phyloP scores from a whole-genome alignment of 129 eudicot genomes.

The Daucus carota region DNA sequence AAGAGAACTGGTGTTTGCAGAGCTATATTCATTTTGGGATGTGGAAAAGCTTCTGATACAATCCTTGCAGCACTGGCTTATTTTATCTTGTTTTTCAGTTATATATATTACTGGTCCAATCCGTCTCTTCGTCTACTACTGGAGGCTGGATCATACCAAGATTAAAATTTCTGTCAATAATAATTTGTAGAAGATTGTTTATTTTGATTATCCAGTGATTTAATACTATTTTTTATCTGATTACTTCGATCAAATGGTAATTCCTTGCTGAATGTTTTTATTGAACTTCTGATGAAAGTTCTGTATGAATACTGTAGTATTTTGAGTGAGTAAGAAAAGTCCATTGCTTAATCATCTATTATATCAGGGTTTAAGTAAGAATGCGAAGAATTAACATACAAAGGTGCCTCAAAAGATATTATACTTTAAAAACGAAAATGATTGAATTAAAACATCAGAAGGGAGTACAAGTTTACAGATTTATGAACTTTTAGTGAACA shows the following conservation, averaged over 20 bases:
- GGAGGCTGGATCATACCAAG: neutral
- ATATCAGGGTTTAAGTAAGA: neutral
- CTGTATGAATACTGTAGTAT: neutral
- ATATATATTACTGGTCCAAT: neutral
- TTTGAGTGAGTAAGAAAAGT: neutral
- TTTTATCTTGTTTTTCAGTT: constrained; percentile 1
- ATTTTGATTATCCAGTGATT: neutral
- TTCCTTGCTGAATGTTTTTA: neutral
- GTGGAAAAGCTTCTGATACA: constrained; percentile 1
- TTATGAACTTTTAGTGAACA: neutral
- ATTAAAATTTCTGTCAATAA: neutral
- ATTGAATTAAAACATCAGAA: neutral
- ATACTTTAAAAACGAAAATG: neutral
- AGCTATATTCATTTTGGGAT: neutral
- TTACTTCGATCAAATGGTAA: neutral
- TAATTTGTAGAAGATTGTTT: neutral
- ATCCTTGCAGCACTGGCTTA: neutral
- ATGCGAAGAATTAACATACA: neutral
- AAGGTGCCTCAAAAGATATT: neutral
- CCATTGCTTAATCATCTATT: neutral
- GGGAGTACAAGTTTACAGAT: neutral
- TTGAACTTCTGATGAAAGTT: neutral
- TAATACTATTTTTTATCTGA: neutral
- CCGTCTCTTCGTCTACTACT: neutral
- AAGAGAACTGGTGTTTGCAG: neutral